Evolutionary conservation across 345 rosid genomes (phyloP), one percentile per base, ranked within the genome.

Genomic region (Raphanus sativus): DNA sequence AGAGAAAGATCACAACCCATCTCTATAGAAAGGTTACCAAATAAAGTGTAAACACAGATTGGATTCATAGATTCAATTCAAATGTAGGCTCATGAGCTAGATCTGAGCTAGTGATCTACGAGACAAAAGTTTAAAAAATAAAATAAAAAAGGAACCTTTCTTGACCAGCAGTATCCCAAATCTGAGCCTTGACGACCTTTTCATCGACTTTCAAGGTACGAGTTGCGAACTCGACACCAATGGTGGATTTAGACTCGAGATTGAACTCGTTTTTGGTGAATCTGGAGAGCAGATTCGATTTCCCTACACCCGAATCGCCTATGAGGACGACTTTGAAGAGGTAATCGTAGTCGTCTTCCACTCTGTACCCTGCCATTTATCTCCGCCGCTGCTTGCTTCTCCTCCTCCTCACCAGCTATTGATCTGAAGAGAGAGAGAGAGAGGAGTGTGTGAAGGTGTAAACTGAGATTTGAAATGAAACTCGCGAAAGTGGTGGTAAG

Each of bases 141-240:
- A 59, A 59, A 7, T 21, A 29, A 40, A 64, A 56, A 68, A 24
- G 67, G 55, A 79, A 81, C 81, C 84, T 81, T 71, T 77, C 84
- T 15, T 89, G 93, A 21, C 93, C 91, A 70, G 93, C 91, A 74
- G 93, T 89, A 11, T 89, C 93, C 93, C 93, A 89, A 86, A 89
- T 87, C 87, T 89, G 93, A 63, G 91, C 91, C 65, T 89, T 87
- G 29, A 89, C 64, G 77, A 87, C 89, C 76, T 89, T 86, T 7
- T 84, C 91, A 38, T 87, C 91, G 61, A 89, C 86, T 3, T 83
- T 87, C 38, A 87, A 69, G 1, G 85, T 83, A 2, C 87, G 87
- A 33, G 93, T 87, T 30, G 90, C 91, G 82, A 89, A 89, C 85
- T 89, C 93, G 28, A 87, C 93, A 16, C 93, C 93, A 69, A 89